Evolutionary conservation across 352 stramenopile species (phyloP).

Genomic region (Peronospora belbahrii): DNA sequence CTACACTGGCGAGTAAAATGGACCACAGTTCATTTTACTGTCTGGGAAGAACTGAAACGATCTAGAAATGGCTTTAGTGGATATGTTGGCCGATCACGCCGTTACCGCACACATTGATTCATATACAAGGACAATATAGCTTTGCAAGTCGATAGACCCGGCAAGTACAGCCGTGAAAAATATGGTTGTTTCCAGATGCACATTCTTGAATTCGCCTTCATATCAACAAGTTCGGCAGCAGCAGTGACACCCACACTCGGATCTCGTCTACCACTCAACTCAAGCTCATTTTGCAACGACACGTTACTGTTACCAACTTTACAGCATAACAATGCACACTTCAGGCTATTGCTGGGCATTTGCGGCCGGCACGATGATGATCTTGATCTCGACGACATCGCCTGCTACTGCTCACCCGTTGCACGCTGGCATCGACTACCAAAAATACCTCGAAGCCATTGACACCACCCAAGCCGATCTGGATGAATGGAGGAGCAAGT

Average conservation of each 20-base stretch:
- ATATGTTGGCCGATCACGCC: neutral
- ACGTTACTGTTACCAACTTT: neutral
- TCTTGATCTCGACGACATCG: constrained; percentile 1
- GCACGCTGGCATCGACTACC: constrained; percentile 41
- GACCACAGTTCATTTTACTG: constrained; percentile 10
- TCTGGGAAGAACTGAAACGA: constrained; percentile 6
- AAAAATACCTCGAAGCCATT: constrained; percentile 36
- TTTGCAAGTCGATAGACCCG: no score
- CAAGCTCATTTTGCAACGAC: no score
- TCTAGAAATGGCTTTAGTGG: constrained; percentile 10
- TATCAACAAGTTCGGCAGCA: constrained; percentile 14
- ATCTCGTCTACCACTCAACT: no score
- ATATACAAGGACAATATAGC: no score
- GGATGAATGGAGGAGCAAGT: constrained; percentile 31
- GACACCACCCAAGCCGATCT: constrained; percentile 31
- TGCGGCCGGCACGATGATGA: neutral
- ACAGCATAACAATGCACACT: constrained; percentile 10
- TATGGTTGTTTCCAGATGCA: neutral
- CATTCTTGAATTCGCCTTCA: constrained; percentile 19
- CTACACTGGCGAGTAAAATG: no score
- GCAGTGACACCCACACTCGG: no score
- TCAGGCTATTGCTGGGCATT: constrained; percentile 8
- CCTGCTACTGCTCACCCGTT: constrained; percentile 20
- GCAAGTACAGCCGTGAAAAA: no score
- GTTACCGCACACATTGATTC: no score